A percentile compares a stretch with the other conserved stretches of the same genome.
Conservation (phyloP, 345 rosid species). For the Sapria himalayana region DNA sequence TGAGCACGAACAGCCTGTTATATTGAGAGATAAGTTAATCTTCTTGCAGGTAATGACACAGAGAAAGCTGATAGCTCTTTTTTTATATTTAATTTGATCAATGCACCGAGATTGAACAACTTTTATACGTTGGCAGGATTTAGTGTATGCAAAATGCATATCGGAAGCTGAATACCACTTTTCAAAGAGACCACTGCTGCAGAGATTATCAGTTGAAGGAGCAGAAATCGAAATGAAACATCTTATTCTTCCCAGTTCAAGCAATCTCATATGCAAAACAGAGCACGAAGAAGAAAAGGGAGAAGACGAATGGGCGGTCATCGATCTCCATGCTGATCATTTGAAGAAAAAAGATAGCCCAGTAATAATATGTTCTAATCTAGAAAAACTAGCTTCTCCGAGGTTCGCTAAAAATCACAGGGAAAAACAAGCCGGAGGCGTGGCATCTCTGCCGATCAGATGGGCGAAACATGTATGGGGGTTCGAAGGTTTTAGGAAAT, state of each 20-base stretch:
- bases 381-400: no score
- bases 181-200: conserved; percentile 55
- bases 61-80: not conserved
- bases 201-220: conserved; percentile 50
- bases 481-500: conserved; percentile 39
- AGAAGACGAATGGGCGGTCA: conserved; percentile 52
- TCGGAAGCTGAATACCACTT: conserved; percentile 46
- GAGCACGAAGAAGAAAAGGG: conserved; percentile 16
- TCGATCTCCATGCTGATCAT: conserved; percentile 32
- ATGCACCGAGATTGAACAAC: no score
- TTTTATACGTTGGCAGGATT: conserved; percentile 28
- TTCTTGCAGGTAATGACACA: conserved; percentile 36
- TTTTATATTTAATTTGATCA: not conserved
- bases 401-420: conserved; percentile 18
- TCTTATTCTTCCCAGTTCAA: conserved; percentile 17
- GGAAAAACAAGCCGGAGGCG: conserved; percentile 8
- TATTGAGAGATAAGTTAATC: conserved; percentile 41
- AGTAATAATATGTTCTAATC: no score
- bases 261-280: no score
- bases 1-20: conserved; percentile 26
- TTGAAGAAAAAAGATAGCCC: conserved; percentile 17
- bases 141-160: conserved; percentile 52
- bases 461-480: conserved; percentile 44
- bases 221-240: conserved; percentile 46
- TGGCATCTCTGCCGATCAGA: conserved; percentile 13